Percentiles rank a stretch among this genome's conserved stretches.
Evolutionary conservation across 2,329 filamentous ascomycete species (phyloP).

Genomic region (Verticillium zaregamsianum): DNA sequence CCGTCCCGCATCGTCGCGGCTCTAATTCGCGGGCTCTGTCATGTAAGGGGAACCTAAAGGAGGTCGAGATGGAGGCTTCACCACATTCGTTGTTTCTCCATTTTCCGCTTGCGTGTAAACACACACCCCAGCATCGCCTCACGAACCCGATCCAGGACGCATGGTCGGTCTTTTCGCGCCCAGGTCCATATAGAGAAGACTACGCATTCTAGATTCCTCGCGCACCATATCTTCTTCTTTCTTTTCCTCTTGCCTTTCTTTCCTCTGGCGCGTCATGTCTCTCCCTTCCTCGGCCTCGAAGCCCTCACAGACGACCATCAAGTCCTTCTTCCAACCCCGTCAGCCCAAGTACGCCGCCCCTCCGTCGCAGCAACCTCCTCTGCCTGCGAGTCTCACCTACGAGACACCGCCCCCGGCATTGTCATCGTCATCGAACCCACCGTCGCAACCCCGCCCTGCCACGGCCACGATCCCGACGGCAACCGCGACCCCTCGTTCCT

Average conservation of each 20-base stretch:
- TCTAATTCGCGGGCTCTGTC: background rate
- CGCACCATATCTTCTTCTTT: background rate
- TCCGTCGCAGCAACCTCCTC: slow-evolving; percentile 20
- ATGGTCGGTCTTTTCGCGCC: background rate
- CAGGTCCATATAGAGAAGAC: background rate
- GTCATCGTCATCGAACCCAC: slow-evolving; percentile 16
- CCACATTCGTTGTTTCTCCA: background rate
- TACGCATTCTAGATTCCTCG: background rate
- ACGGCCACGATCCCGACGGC: slow-evolving; percentile 21
- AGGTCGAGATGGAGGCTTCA: background rate
- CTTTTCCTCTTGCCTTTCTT: background rate
- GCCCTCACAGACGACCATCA: slow-evolving; percentile 51
- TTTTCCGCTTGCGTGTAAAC: background rate
- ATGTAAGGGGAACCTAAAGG: background rate
- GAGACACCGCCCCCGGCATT: slow-evolving; percentile 8
- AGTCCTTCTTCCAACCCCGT: slow-evolving; percentile 56
- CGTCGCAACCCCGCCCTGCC: slow-evolving; percentile 14
- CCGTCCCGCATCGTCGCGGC: background rate
- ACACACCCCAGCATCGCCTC: background rate
- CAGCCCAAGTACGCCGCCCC: slow-evolving; percentile 39
- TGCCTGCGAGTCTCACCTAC: background rate
- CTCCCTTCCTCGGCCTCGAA: slow-evolving; percentile 30
- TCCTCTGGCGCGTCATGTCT: slow-evolving; percentile 27
- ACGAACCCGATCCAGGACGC: background rate
- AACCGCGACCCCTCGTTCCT: slow-evolving; percentile 16